A percentile compares a stretch with the other conserved stretches of the same genome.
Conservation (phyloP, 1,284 basidiomycete species). For the Papiliotrema flavescens region DNA sequence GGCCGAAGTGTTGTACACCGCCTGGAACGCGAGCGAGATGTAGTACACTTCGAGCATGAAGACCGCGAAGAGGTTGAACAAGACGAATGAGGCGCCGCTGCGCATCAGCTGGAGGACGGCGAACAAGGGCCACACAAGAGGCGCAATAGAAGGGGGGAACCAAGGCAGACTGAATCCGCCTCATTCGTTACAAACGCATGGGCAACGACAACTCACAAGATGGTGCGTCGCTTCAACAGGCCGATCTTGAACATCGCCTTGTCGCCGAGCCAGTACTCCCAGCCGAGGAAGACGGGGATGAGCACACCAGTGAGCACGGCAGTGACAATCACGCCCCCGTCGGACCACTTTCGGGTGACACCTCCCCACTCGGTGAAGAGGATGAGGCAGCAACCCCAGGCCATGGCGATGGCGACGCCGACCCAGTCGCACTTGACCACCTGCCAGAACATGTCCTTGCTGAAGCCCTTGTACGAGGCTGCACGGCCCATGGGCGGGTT, state of each 20-base stretch:
- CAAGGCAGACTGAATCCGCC: too few relatives aligned
- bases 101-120: background rate
- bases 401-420: constrained; percentile 48
- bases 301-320: constrained; percentile 5
- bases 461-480: constrained; percentile 38
- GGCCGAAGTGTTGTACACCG: constrained; percentile 42
- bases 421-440: constrained; percentile 47
- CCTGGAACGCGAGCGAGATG: constrained; percentile 42
- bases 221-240: constrained; percentile 7
- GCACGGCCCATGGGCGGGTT: constrained; percentile 38
- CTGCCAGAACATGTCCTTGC: constrained; percentile 30
- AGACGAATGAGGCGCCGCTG: constrained; percentile 17
- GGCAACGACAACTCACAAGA: constrained; percentile 28
- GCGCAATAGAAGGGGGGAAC: too few relatives aligned
- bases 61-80: constrained; percentile 31
- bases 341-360: constrained; percentile 1
- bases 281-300: background rate
- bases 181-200: constrained; percentile 9
- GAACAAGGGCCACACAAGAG: background rate
- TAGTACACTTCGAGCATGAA: constrained; percentile 47
- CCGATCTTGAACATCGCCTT: background rate
- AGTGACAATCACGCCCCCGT: constrained; percentile 3
- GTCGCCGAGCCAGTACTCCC: background rate
- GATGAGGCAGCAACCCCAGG: constrained; percentile 3
- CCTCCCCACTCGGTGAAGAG: background rate